Conservation (phyloP, 1,139 yeast genomes). For the Candida sp. region DNA sequence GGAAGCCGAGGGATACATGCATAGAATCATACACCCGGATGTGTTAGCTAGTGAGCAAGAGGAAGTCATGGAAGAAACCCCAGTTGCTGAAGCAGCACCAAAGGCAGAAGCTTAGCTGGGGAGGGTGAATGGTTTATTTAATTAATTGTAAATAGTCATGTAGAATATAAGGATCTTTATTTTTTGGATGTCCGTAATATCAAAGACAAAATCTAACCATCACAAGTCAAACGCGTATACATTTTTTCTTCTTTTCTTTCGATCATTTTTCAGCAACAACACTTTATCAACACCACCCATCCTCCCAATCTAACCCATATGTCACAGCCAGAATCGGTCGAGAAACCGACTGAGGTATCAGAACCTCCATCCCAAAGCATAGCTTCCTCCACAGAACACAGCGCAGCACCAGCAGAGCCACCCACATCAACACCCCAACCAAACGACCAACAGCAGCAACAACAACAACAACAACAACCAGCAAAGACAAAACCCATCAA, state of each 20-base stretch:
- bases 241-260: background rate
- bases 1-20: slow-evolving; percentile 43
- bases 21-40: slow-evolving; percentile 45
- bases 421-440: background rate
- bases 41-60: slow-evolving; percentile 10
- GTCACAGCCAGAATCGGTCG: background rate
- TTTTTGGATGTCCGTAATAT: background rate
- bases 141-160: background rate
- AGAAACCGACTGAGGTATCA: background rate
- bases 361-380: background rate
- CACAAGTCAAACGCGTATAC: background rate
- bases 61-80: slow-evolving; percentile 1
- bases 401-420: background rate
- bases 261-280: background rate
- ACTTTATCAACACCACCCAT: background rate
- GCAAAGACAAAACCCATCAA: background rate
- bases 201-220: background rate
- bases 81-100: no score
- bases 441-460: background rate
- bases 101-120: no score
- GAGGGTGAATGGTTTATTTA: background rate
- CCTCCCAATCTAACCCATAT: background rate
- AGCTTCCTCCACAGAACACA: background rate
- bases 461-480: no score
- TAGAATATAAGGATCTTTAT: background rate